These are phyloP conservation scores for Pyrenophora teres DNA, from an alignment of 2,329 filamentous ascomycete species.

Conservation along the genomic window DNA sequence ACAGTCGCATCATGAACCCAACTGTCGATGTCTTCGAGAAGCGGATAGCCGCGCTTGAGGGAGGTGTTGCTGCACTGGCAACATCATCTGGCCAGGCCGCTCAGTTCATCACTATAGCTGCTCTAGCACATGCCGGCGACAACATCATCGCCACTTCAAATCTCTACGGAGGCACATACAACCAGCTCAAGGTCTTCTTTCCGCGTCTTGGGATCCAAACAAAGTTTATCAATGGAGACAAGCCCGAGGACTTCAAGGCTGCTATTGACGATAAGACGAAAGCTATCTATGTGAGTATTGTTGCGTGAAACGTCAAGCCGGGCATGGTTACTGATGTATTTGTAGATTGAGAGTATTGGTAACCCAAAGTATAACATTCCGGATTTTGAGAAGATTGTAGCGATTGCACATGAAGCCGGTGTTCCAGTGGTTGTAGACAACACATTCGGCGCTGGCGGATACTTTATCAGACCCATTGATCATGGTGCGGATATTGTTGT, in stretches of 20 bases:
- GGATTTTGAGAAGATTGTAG: slow-evolving; percentile 84
- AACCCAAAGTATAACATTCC: slow-evolving; percentile 94
- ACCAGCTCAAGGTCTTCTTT: slow-evolving; percentile 92
- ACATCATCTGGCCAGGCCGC: slow-evolving; percentile 86
- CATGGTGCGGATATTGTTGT: slow-evolving; percentile 93
- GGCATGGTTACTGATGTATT: neutral
- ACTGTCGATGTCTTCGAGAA: slow-evolving; percentile 97
- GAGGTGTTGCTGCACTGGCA: slow-evolving; percentile 83
- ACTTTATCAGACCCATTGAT: slow-evolving; percentile 82
- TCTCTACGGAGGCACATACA: slow-evolving; percentile 90
- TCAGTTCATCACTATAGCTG: slow-evolving; percentile 86
- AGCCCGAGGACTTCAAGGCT: slow-evolving; percentile 74
- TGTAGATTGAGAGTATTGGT: slow-evolving; percentile 75
- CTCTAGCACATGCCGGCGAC: slow-evolving; percentile 85
- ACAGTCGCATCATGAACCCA: slow-evolving; percentile 81
- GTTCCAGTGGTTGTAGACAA: slow-evolving; percentile 73
- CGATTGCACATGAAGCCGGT: slow-evolving; percentile 72
- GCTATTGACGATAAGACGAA: slow-evolving; percentile 93
- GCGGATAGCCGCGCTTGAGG: slow-evolving; percentile 92
- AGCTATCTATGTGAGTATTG: slow-evolving; percentile 70
- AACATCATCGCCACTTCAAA: slow-evolving; percentile 92
- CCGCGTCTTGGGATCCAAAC: slow-evolving; percentile 85
- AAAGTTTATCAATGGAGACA: slow-evolving; percentile 85
- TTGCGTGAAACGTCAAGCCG: neutral
- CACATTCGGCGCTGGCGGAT: slow-evolving; percentile 92